Conservation (phyloP, 805 yeast genomes). For the Ogataea trehaloabstinens region DNA sequence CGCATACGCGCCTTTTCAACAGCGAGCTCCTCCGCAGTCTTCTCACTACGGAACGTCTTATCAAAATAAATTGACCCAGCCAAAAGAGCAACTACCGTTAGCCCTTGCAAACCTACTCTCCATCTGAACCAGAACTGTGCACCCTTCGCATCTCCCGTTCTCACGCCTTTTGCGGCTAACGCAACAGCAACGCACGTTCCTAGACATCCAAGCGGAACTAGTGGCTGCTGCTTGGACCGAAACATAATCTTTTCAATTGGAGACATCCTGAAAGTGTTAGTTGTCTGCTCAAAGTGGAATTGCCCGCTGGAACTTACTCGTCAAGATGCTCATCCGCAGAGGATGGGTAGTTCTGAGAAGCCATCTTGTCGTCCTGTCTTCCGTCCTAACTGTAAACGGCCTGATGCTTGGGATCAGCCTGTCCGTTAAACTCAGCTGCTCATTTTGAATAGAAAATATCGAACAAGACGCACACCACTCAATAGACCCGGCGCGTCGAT, state of each 20-base stretch:
- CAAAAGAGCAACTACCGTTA: constrained; percentile 77
- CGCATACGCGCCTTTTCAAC: constrained; percentile 80
- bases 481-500: constrained; percentile 5
- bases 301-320: constrained; percentile 45
- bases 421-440: too few relatives aligned
- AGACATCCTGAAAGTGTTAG: constrained; percentile 33
- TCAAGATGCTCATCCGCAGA: constrained; percentile 47
- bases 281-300: too few relatives aligned
- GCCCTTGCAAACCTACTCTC: constrained; percentile 85
- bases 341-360: constrained; percentile 44
- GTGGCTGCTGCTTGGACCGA: constrained; percentile 80
- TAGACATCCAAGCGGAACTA: constrained; percentile 80
- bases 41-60: constrained; percentile 41
- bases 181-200: constrained; percentile 79
- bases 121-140: constrained; percentile 88
- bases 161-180: constrained; percentile 73
- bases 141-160: constrained; percentile 64
- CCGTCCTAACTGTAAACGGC: too few relatives aligned
- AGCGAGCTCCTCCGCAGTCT: constrained; percentile 60
- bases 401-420: too few relatives aligned
- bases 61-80: constrained; percentile 76
- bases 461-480: too few relatives aligned
- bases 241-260: constrained; percentile 55
- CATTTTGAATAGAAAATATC: too few relatives aligned
- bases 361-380: constrained; percentile 25